Conservation (phyloP, 2,329 filamentous ascomycete species). For the Pestalotiopsis sp. region DNA sequence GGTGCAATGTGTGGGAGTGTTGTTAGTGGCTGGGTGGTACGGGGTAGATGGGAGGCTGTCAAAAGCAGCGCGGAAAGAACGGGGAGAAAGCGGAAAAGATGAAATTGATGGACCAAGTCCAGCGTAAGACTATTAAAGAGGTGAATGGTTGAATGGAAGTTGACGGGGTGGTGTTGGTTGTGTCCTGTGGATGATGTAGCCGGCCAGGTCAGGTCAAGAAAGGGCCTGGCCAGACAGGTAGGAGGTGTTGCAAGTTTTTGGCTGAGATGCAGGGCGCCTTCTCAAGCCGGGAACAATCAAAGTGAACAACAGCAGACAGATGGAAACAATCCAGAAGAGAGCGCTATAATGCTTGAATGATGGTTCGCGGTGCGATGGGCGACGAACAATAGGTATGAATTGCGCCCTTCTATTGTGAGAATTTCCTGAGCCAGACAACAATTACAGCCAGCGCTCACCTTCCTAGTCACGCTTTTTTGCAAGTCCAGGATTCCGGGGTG, state of each 20-base stretch:
- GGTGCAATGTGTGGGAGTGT: slow-evolving; percentile 16
- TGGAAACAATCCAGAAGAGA: slow-evolving; percentile 14
- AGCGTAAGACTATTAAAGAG: not conserved
- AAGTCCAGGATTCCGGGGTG: not conserved
- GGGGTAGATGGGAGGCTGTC: not conserved
- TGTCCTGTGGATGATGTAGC: slow-evolving; percentile 10
- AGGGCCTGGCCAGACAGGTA: not conserved
- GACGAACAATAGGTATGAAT: slow-evolving; percentile 23
- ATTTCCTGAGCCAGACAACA: slow-evolving; percentile 31
- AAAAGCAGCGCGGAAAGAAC: not conserved
- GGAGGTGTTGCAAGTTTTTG: slow-evolving; percentile 12
- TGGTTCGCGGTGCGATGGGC: slow-evolving; percentile 13
- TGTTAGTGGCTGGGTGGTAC: slow-evolving; percentile 13
- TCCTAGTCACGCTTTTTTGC: slow-evolving; percentile 17
- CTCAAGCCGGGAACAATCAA: not conserved
- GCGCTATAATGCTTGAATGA: slow-evolving; percentile 9
- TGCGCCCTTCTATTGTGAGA: slow-evolving; percentile 30
- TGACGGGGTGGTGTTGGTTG: slow-evolving; percentile 12
- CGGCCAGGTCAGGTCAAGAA: slow-evolving; percentile 12
- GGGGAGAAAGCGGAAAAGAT: not conserved
- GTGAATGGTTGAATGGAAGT: not conserved
- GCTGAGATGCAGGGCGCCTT: not conserved
- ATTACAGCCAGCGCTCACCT: slow-evolving; percentile 23
- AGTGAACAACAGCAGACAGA: slow-evolving; percentile 11
- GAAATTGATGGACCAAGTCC: not conserved